Evolutionary conservation across 108 stramenopile genomes (phyloP).

Genomic region (Nitzschia palea): DNA sequence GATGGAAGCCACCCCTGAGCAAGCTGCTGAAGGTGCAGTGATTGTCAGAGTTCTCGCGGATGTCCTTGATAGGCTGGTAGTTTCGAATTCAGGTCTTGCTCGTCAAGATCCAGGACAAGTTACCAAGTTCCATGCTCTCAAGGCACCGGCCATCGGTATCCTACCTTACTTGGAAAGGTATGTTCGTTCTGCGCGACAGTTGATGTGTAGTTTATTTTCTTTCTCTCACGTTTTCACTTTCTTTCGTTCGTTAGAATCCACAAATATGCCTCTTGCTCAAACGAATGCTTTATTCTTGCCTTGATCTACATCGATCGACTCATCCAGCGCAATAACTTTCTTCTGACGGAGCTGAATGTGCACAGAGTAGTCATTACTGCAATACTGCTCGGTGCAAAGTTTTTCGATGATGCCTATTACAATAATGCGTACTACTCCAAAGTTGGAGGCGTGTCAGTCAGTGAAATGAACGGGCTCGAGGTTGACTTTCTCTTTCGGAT

Average conservation of each 20-base stretch:
- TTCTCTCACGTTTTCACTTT: not conserved
- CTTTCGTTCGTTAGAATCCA: conserved; percentile 64
- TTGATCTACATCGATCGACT: conserved; percentile 98
- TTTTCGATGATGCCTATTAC: conserved; percentile 99
- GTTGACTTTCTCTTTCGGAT: conserved; percentile 95
- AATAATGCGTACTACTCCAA: conserved; percentile 99
- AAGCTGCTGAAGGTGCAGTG: conserved; percentile 70
- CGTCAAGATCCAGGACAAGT: conserved; percentile 70
- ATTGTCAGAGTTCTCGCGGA: conserved; percentile 77
- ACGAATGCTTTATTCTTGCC: conserved; percentile 95
- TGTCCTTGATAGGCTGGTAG: conserved; percentile 81
- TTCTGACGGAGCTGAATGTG: conserved; percentile 94
- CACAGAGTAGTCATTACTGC: conserved; percentile 97
- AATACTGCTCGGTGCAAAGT: conserved; percentile 95
- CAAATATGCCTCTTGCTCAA: conserved; percentile 96
- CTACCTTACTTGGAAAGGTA: conserved; percentile 92
- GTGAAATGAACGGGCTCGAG: conserved; percentile 93
- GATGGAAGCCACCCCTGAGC: conserved; percentile 75
- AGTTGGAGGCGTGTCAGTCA: conserved; percentile 85
- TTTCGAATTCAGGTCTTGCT: conserved; percentile 60
- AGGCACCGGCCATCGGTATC: conserved; percentile 91
- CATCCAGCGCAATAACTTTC: conserved; percentile 92
- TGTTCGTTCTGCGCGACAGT: conserved; percentile 18
- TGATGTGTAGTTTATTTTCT: not conserved
- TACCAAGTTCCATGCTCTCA: conserved; percentile 95